phyloP scores from a whole-genome alignment of 352 stramenopile genomes.

The Globisporangium takayamanum region DNA sequence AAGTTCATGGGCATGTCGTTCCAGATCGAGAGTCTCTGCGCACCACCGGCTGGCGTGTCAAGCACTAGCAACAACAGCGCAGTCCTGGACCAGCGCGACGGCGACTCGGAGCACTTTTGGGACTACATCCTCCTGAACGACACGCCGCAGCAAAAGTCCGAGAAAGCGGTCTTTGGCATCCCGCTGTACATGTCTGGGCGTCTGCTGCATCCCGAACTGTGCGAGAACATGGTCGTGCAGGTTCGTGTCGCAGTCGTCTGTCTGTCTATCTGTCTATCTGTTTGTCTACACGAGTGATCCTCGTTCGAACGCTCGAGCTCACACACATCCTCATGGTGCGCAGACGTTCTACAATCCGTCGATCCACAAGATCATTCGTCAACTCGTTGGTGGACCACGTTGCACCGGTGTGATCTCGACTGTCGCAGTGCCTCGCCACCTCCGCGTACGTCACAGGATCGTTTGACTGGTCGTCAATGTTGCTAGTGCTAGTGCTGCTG shows the following conservation, averaged over 20 bases:
- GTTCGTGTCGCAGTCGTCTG: slow-evolving; percentile 13
- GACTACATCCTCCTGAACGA: slow-evolving; percentile 62
- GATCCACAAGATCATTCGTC: slow-evolving; percentile 81
- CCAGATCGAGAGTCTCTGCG: slow-evolving; percentile 30
- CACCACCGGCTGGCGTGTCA: background rate
- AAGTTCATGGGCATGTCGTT: slow-evolving; percentile 83
- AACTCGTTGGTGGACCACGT: slow-evolving; percentile 66
- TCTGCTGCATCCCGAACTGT: slow-evolving; percentile 73
- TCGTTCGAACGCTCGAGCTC: background rate
- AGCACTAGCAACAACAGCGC: background rate
- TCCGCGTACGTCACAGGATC: slow-evolving; percentile 27
- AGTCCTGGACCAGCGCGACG: background rate
- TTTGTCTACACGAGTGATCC: background rate
- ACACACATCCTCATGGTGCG: background rate
- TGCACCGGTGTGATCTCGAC: slow-evolving; percentile 73
- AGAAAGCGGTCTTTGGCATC: slow-evolving; percentile 73
- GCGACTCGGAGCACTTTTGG: slow-evolving; percentile 46
- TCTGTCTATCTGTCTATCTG: background rate
- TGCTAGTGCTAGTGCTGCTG: background rate
- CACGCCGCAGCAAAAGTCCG: slow-evolving; percentile 45
- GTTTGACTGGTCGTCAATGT: background rate
- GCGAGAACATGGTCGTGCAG: slow-evolving; percentile 83
- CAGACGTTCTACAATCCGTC: slow-evolving; percentile 82
- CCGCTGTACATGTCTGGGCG: slow-evolving; percentile 82
- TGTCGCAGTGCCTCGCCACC: slow-evolving; percentile 34